These are phyloP conservation scores for Malania oleifera DNA, from an alignment of 164 flowering plant species.

Conservation along the genomic window DNA sequence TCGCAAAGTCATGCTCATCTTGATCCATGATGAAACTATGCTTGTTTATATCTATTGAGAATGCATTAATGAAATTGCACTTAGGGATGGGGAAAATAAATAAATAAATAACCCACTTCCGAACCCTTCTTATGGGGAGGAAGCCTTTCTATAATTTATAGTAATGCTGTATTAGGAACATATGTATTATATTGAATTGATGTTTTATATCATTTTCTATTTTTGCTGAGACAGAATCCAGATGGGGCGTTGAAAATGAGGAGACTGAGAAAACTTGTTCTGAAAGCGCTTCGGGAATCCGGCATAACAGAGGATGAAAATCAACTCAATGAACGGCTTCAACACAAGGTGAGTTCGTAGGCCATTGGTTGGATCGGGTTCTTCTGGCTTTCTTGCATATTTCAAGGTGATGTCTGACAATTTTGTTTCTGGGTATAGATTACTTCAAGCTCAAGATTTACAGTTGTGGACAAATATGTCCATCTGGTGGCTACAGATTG, in stretches of 20 bases:
- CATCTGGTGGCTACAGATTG: constrained; percentile 39
- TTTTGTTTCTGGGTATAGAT: constrained; percentile 44
- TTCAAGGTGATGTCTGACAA: background rate
- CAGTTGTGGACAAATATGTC: constrained; percentile 49
- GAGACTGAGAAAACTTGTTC: constrained; percentile 53
- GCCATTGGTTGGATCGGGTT: background rate
- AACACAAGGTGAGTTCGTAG: constrained; percentile 44
- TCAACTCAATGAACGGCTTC: constrained; percentile 31
- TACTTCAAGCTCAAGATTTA: constrained; percentile 63
- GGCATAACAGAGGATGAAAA: constrained; percentile 42
- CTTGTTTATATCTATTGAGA: no score
- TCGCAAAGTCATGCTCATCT: no score
- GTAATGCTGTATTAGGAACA: no score
- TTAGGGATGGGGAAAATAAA: no score
- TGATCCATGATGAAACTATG: no score
- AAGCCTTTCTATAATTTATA: no score
- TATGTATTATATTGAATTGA: no score
- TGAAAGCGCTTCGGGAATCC: constrained; percentile 52
- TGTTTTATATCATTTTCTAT: background rate
- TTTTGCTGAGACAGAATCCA: constrained; percentile 36
- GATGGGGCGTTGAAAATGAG: constrained; percentile 58
- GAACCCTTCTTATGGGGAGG: no score
- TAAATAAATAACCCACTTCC: no score
- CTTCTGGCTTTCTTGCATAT: background rate
- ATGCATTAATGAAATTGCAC: no score